Base-by-base conservation (phyloP, 2,329 filamentous ascomycete genomes). In the Colletotrichum tamarilloi region DNA sequence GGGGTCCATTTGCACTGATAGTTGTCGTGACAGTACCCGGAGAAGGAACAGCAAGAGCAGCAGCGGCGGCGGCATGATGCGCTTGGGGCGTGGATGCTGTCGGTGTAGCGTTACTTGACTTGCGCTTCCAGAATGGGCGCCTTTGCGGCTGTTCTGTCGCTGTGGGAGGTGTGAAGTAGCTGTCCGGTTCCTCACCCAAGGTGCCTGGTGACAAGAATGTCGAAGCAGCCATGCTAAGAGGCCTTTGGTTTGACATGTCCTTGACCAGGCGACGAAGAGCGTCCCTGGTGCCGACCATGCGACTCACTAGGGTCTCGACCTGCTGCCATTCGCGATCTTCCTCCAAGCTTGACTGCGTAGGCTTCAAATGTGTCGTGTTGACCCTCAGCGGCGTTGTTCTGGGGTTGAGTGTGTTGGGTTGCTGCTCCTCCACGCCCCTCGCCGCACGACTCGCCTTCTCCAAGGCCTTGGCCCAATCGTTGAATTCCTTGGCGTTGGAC, bases 91-190 rank as follows among this genome's bases (percentile, higher is more conserved):
- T 81, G 35, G 86, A 78, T 3, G 84, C 81, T 24, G 86, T 81
- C 2, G 85, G 85, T 77, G 92, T 95, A 24, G 87, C 81, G 1
- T 85, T 85, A 77, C 92, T 95, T 1, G 92, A 87, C 83, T 97
- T 98, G 60, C 96, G 91, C 82, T 95, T 97, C 97, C 97, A 99
- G 79, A 99, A 98, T 0, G 94, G 87, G 72, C 91, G 89, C 26
- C 62, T 56, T 28, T 73, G 71, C 3, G 67, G 7, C 80, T 88
- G 94, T 67, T 95, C 91, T 4, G 83, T 78, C 8, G 80, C 77
- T 16, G 65, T 24, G 14, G 71, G 56, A 9, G 81, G 76, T 2
- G 83, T 76, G 32, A 90, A 91, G 77, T 92, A 92, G 70, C 90
- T 86, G 46, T 89, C 90, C 3, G 81, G 80, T 24, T 87, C 88